phyloP scores from a whole-genome alignment of 176 grass and related monocot genomes.

The Secale cereale region DNA sequence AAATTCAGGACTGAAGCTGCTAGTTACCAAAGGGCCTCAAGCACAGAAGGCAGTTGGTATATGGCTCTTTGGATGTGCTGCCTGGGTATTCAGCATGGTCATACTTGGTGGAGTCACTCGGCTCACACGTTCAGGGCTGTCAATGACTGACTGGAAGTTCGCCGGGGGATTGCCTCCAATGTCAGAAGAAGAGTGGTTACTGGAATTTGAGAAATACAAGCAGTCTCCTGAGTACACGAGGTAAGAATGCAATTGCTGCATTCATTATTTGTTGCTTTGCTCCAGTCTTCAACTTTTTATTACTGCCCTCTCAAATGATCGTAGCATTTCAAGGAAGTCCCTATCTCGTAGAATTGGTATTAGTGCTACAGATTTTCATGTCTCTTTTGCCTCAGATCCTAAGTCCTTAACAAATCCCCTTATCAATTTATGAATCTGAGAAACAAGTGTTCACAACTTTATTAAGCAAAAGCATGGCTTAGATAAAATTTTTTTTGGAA shows the following conservation, averaged over 20 bases:
- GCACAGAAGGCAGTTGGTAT: constrained; percentile 84
- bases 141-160: constrained; percentile 99
- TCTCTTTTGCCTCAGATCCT: background rate
- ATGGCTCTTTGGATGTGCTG: constrained; percentile 92
- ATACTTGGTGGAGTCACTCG: constrained; percentile 90
- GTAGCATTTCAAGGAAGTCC: background rate
- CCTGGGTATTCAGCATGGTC: constrained; percentile 94
- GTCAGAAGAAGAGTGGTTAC: constrained; percentile 60
- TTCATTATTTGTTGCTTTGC: background rate
- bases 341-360: background rate
- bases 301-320: background rate
- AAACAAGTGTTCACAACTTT: background rate
- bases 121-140: constrained; percentile 88
- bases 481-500: background rate
- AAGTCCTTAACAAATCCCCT: background rate
- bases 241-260: constrained; percentile 26
- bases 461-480: background rate
- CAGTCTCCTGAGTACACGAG: constrained; percentile 77
- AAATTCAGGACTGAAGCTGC: constrained; percentile 72
- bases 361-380: background rate
- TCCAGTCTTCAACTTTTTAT: background rate
- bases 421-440: background rate
- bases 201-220: constrained; percentile 90
- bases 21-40: constrained; percentile 67
- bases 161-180: constrained; percentile 78